A percentile compares a stretch with the other conserved stretches of the same genome.
phyloP scores from a whole-genome alignment of 1,284 basidiomycete species.

The Retiboletus flavoniger region DNA sequence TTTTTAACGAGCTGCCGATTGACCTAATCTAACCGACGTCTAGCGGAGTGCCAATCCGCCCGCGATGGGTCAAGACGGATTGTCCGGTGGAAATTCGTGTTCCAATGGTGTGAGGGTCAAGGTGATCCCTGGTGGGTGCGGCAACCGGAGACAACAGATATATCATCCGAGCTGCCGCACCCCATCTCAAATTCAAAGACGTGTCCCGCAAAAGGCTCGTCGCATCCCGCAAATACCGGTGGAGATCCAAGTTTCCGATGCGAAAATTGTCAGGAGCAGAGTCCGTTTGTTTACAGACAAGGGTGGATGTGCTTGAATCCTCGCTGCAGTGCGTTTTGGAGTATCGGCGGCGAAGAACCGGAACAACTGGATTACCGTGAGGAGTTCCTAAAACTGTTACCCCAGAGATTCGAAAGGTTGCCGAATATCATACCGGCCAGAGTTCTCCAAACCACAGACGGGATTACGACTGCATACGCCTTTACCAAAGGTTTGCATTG shows the following conservation, averaged over 20 bases:
- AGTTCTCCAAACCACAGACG: conserved; percentile 25
- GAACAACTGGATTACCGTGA: conserved; percentile 46
- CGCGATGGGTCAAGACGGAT: conserved; percentile 47
- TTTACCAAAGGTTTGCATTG: conserved; percentile 74
- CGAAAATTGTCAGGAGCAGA: conserved; percentile 40
- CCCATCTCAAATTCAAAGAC: neutral
- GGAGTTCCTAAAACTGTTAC: conserved; percentile 44
- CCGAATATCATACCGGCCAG: conserved; percentile 36
- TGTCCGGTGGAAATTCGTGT: conserved; percentile 74
- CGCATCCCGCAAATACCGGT: neutral
- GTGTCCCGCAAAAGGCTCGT: neutral
- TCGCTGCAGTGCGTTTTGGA: conserved; percentile 57
- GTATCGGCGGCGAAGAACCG: conserved; percentile 26
- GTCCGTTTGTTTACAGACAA: conserved; percentile 52
- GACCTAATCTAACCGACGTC: conserved; percentile 15
- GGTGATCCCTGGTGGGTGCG: conserved; percentile 38
- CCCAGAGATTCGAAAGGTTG: conserved; percentile 27
- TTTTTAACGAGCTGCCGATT: conserved; percentile 4
- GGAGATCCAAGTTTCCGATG: conserved; percentile 25
- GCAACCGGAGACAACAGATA: conserved; percentile 1
- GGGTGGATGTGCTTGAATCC: conserved; percentile 65
- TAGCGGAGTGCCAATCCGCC: conserved; percentile 63
- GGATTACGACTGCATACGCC: conserved; percentile 48
- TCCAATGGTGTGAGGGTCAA: conserved; percentile 75
- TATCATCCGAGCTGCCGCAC: neutral